Conservation (phyloP, 352 stramenopile species). For the Phytophthora niederhauseri region DNA sequence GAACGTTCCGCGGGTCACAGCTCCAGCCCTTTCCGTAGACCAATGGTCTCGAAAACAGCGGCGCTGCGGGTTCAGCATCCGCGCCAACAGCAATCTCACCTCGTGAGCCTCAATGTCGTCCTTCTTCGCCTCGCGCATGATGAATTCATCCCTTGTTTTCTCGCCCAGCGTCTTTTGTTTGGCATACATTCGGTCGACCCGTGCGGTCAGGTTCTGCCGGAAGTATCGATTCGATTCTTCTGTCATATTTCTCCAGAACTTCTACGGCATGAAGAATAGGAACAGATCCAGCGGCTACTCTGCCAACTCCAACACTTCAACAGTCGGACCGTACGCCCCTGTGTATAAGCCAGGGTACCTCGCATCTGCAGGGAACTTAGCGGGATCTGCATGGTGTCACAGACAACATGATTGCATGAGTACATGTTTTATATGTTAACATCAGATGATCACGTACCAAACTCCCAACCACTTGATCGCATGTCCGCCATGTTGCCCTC, state of each 20-base stretch:
- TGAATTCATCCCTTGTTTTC: background rate
- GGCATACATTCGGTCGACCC: conserved; percentile 1
- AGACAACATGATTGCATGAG: background rate
- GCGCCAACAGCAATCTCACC: conserved; percentile 5
- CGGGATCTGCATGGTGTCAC: background rate
- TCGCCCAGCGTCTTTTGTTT: conserved; percentile 4
- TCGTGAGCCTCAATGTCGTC: conserved; percentile 4
- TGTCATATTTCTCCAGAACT: conserved; percentile 13
- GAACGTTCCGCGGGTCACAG: background rate
- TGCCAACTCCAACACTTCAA: background rate
- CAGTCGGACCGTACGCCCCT: background rate
- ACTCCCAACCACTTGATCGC: background rate
- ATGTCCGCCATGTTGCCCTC: background rate
- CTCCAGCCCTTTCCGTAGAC: background rate
- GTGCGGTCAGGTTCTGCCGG: background rate
- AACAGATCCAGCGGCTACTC: conserved; percentile 2
- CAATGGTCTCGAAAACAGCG: conserved; percentile 3
- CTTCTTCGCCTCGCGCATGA: conserved; percentile 6
- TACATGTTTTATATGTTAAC: background rate
- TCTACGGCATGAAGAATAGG: conserved; percentile 13
- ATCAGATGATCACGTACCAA: background rate
- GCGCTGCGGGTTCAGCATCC: conserved; percentile 1
- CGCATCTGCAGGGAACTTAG: background rate
- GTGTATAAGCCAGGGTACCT: background rate
- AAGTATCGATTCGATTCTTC: background rate